Base-by-base conservation (phyloP, 306 rosid species). In the Quercus berberidifolia region DNA sequence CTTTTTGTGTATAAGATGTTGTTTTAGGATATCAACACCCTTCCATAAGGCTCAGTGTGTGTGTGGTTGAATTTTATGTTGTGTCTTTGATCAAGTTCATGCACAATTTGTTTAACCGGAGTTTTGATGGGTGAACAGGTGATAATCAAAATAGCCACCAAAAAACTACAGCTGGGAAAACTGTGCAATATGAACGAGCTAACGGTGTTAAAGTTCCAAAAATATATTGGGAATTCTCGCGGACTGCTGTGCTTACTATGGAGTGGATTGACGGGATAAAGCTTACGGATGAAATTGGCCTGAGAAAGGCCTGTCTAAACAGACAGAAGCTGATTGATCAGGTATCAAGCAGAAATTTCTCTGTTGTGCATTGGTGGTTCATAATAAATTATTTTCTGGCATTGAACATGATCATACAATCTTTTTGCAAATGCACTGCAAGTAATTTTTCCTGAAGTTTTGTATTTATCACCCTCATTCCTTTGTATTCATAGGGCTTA, bases 221-320 rank as follows among this genome's bases (percentile, higher is more conserved):
- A 89, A 95, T 95, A 85, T 95, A 87, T 74, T 95, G 99, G 99
- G 87, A 89, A 69, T 68, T 85, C 78, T 93, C 96, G 14, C 76
- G 89, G 74, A 72, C 88, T 49, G 92, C 94, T 59, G 87, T 95
- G 84, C 91, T 95, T 82, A 95, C 99, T 38, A 95, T 93, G 99
- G 99, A 95, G 79, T 95, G 99, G 98, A 49, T 95, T 63, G 96
- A 95, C 85, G 98, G 98, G 74, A 93, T 95, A 74, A 95, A 95
- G 91, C 97, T 95, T 78, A 93, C 99, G 7, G 96, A 95, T 88
- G 94, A 91, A 83, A 68, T 49, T 21, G 83, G 90, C 31, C 79
- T 95, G 86, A 80, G 71, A 70, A 76, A 77, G 79, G 99, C 97
- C 80, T 81, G 85, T 79, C 81, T 95, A 89, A 88, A 91, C 85